Percentiles rank a stretch among this genome's conserved stretches.
Conservation (phyloP, 805 yeast genomes). For the Kregervanrija delftensis region DNA sequence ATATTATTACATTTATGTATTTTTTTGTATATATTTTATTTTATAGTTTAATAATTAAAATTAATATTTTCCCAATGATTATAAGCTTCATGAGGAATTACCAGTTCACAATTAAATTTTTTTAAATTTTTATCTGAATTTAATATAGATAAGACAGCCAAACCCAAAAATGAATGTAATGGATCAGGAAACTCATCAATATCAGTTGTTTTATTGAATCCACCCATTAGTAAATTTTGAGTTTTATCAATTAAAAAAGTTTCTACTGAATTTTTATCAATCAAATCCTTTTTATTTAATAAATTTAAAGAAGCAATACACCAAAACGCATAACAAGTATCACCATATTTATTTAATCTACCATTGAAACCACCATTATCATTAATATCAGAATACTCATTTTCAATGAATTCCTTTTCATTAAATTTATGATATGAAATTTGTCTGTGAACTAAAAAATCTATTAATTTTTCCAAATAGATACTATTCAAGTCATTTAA, state of each 20-base stretch:
- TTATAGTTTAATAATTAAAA: background rate
- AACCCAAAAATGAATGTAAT: slow-evolving; percentile 55
- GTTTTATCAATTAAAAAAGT: slow-evolving; percentile 46
- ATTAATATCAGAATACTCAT: slow-evolving; percentile 31
- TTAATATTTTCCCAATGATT: slow-evolving; percentile 13
- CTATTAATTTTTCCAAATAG: slow-evolving; percentile 34
- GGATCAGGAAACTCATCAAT: slow-evolving; percentile 59
- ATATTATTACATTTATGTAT: background rate
- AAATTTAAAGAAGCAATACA: slow-evolving; percentile 50
- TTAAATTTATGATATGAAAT: slow-evolving; percentile 32
- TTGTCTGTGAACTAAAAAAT: slow-evolving; percentile 66
- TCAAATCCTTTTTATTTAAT: slow-evolving; percentile 25
- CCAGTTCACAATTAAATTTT: slow-evolving; percentile 16
- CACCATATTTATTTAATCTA: slow-evolving; percentile 74
- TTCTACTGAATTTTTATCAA: slow-evolving; percentile 30
- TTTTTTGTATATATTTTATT: background rate
- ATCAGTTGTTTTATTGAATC: slow-evolving; percentile 59
- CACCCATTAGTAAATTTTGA: slow-evolving; percentile 64
- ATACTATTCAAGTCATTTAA: slow-evolving; percentile 16
- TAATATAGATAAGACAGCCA: slow-evolving; percentile 43
- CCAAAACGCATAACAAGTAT: slow-evolving; percentile 90
- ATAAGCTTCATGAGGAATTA: slow-evolving; percentile 16
- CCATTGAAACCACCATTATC: slow-evolving; percentile 85
- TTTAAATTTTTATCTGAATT: slow-evolving; percentile 11
- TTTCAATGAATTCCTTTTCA: slow-evolving; percentile 18